Conservation (phyloP, 495 filamentous ascomycete genomes). For the Gamarada debralockiae region DNA sequence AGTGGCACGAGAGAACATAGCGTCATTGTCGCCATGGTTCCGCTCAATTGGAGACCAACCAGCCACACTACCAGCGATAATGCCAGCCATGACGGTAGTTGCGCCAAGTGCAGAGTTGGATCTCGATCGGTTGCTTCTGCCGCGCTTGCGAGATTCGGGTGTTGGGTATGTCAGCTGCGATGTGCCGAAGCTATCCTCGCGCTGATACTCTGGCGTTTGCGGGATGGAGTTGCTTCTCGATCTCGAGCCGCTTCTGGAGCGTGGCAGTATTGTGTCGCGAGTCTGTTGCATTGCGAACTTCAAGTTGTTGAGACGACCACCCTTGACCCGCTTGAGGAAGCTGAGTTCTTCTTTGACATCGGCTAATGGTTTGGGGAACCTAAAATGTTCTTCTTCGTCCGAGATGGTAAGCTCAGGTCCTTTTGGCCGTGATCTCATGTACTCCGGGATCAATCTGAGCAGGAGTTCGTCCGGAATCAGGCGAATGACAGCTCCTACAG, state of each 20-base stretch:
- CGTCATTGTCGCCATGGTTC: conserved; percentile 43
- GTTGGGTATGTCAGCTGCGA: conserved; percentile 52
- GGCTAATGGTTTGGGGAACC: conserved; percentile 69
- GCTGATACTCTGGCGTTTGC: conserved; percentile 58
- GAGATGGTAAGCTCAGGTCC: conserved; percentile 56
- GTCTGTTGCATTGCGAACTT: conserved; percentile 82
- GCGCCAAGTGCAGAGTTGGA: conserved; percentile 85
- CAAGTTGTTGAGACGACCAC: conserved; percentile 83
- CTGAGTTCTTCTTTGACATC: conserved; percentile 77
- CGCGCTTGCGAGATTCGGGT: conserved; percentile 68
- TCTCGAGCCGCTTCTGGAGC: conserved; percentile 69
- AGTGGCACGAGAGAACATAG: conserved; percentile 39
- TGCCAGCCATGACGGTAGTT: conserved; percentile 80
- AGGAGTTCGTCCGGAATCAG: conserved; percentile 60
- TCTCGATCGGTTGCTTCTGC: conserved; percentile 68
- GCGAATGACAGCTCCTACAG: conserved; percentile 68
- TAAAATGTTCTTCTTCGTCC: conserved; percentile 68
- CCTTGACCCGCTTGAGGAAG: conserved; percentile 88
- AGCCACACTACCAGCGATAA: conserved; percentile 78
- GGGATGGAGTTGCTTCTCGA: conserved; percentile 69
- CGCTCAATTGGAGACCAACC: conserved; percentile 87
- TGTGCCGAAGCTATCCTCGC: conserved; percentile 36
- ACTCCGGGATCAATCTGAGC: conserved; percentile 61
- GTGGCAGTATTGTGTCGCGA: conserved; percentile 64
- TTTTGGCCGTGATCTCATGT: conserved; percentile 60